These are phyloP conservation scores for Rosa hybrid DNA, from an alignment of 331 rosid species.

Conservation along the genomic window DNA sequence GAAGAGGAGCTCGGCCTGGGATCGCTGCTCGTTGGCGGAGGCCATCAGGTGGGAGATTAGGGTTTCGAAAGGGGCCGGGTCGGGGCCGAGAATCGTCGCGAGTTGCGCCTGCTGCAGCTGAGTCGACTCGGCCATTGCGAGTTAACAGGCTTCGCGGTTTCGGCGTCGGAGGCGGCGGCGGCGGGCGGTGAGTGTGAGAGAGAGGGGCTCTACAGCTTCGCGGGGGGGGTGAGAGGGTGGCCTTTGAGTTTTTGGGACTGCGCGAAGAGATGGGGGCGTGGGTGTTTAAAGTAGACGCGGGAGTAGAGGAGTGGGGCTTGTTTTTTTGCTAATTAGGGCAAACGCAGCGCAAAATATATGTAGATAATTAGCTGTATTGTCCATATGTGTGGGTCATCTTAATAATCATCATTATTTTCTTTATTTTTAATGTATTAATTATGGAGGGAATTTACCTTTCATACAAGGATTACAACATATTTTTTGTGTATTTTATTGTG, in stretches of 20 bases:
- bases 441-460: constrained; percentile 6
- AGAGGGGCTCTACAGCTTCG: not conserved
- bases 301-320: constrained; percentile 12
- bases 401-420: constrained; percentile 3
- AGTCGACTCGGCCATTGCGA: constrained; percentile 73
- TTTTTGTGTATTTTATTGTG: not conserved
- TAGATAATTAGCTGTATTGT: constrained; percentile 13
- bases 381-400: constrained; percentile 13
- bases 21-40: constrained; percentile 86
- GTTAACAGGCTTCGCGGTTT: too few relatives aligned
- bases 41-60: constrained; percentile 90
- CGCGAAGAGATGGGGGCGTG: not conserved
- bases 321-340: constrained; percentile 5
- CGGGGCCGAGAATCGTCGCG: constrained; percentile 84
- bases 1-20: constrained; percentile 85
- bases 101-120: constrained; percentile 88
- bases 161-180: not conserved
- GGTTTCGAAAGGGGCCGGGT: constrained; percentile 70
- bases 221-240: too few relatives aligned
- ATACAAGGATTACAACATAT: not conserved
- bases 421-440: not conserved
- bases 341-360: not conserved
- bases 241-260: not conserved
- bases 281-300: constrained; percentile 12
- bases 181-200: not conserved